Evolutionary conservation across 2,329 filamentous ascomycete species (phyloP).

Genomic region (Exophiala calicioides): DNA sequence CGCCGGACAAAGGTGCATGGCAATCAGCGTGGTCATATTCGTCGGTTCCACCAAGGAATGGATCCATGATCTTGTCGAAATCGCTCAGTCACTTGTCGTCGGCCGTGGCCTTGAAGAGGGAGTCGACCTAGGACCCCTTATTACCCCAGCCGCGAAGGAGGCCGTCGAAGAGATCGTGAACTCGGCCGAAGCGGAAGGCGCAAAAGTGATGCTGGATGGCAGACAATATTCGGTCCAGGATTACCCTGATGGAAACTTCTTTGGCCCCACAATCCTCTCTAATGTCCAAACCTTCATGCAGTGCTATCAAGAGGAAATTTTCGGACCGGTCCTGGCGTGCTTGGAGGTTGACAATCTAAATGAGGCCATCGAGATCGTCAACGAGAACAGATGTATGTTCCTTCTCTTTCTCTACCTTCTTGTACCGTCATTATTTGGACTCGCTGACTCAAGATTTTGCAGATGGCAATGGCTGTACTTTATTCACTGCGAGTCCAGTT

Average conservation of each 20-base stretch:
- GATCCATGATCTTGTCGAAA: conserved; percentile 53
- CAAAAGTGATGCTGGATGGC: conserved; percentile 55
- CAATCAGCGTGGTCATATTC: conserved; percentile 46
- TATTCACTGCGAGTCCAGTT: conserved; percentile 39
- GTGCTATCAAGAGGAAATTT: conserved; percentile 61
- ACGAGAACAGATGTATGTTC: conserved; percentile 26
- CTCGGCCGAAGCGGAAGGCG: conserved; percentile 64
- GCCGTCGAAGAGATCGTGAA: conserved; percentile 59
- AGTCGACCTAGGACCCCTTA: conserved; percentile 61
- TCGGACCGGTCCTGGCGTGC: conserved; percentile 64
- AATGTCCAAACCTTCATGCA: conserved; percentile 60
- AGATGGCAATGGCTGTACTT: conserved; percentile 39
- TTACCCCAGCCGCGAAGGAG: conserved; percentile 55
- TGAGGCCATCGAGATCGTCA: conserved; percentile 53
- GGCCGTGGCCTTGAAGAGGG: conserved; percentile 55
- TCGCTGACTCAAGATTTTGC: too few relatives aligned
- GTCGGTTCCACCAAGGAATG: conserved; percentile 45
- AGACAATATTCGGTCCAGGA: conserved; percentile 27
- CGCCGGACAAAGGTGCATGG: conserved; percentile 2
- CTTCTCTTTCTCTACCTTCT: too few relatives aligned
- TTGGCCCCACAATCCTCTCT: conserved; percentile 66
- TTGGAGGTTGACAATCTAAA: conserved; percentile 66
- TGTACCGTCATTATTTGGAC: too few relatives aligned
- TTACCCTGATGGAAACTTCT: conserved; percentile 61
- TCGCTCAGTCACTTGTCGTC: conserved; percentile 54